phyloP scores from a whole-genome alignment of 225 moss, liverwort and hornwort species.

The Pseudisothecium myosuroides region DNA sequence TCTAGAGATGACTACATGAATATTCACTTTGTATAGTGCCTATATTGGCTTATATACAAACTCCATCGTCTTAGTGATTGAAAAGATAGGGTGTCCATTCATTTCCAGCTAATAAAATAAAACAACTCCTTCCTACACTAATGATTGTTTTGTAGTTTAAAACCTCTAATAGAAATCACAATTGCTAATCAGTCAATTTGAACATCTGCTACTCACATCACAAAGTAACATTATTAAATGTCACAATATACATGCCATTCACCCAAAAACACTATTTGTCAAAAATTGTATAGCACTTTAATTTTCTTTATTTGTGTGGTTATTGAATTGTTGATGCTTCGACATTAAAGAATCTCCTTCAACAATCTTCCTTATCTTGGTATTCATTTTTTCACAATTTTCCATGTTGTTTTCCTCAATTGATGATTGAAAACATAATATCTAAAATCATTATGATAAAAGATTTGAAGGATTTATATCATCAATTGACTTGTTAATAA shows the following conservation, averaged over 20 bases:
- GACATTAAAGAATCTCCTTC: neutral
- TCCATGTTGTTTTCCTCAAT: too few species aligned
- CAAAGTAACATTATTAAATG: neutral
- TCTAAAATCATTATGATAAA: neutral
- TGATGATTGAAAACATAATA: neutral
- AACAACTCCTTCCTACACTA: too few species aligned
- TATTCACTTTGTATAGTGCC: too few species aligned
- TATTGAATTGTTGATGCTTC: neutral
- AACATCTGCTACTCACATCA: accelerated
- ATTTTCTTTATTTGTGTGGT: neutral
- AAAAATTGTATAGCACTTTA: too few species aligned
- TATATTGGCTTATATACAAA: neutral
- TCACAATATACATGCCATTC: too few species aligned
- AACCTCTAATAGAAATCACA: neutral
- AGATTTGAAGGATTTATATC: too few species aligned
- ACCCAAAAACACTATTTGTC: neutral
- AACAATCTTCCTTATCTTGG: too few species aligned
- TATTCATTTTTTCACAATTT: neutral
- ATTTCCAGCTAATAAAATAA: neutral
- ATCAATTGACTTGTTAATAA: too few species aligned
- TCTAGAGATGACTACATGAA: neutral
- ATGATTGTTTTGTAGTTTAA: neutral
- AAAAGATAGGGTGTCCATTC: neutral
- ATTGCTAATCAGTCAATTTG: neutral
- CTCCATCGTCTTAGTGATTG: too few species aligned